These are phyloP conservation scores for Yarrowia yakushimensis DNA, from an alignment of 805 yeast genomes.

Conservation along the genomic window DNA sequence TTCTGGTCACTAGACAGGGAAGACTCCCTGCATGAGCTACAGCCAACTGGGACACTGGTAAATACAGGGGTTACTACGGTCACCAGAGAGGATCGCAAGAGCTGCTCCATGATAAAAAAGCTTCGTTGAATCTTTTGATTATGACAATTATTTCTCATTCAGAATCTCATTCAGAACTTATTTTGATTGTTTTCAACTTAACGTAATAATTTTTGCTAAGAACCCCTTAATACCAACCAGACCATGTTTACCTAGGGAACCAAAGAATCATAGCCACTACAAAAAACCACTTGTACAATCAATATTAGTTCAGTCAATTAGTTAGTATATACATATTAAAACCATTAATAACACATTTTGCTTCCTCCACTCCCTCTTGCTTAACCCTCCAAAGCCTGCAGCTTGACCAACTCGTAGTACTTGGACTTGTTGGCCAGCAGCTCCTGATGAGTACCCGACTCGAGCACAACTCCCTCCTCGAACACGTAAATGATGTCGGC, in stretches of 20 bases:
- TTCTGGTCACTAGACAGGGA: background rate
- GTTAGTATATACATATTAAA: slow-evolving; percentile 17
- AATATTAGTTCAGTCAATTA: background rate
- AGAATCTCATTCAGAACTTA: too few species aligned
- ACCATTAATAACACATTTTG: background rate
- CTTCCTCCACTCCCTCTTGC: background rate
- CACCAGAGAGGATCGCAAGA: too few species aligned
- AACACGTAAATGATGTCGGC: slow-evolving; percentile 62
- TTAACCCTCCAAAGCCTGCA: slow-evolving; percentile 39
- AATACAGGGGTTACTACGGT: slow-evolving; percentile 1
- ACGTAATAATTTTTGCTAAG: too few species aligned
- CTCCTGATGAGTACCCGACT: slow-evolving; percentile 53
- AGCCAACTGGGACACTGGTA: background rate
- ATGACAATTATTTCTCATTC: too few species aligned
- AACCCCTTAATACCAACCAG: too few species aligned
- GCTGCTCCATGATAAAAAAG: too few species aligned
- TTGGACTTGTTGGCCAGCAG: slow-evolving; percentile 42
- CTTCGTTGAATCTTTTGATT: too few species aligned
- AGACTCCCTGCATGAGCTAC: slow-evolving; percentile 3
- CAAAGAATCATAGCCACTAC: background rate
- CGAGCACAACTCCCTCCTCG: slow-evolving; percentile 58
- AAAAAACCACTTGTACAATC: background rate
- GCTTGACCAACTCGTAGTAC: slow-evolving; percentile 42
- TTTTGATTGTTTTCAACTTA: too few species aligned
- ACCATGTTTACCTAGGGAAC: too few species aligned